Evolutionary conservation across 257 asterid genomes (phyloP).

Genomic region (Capsicum baccatum): DNA sequence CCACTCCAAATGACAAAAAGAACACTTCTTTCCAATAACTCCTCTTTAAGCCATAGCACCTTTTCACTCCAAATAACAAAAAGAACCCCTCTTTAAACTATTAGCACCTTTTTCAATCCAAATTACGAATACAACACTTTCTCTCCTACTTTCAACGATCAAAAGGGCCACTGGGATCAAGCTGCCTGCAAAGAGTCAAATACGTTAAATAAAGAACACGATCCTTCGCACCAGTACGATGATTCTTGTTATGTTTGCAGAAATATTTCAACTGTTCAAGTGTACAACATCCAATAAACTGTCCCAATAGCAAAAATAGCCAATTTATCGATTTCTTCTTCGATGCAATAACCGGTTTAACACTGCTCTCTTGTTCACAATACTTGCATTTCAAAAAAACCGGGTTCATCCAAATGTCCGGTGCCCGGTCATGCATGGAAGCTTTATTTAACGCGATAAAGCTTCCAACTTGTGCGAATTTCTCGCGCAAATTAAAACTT

Average conservation of each 20-base stretch:
- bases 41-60: neutral
- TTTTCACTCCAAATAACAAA: neutral
- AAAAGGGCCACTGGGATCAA: constrained; percentile 69
- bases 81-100: too few species aligned
- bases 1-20: neutral
- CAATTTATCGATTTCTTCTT: constrained; percentile 71
- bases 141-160: constrained; percentile 30
- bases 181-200: constrained; percentile 67
- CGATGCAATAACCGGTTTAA: constrained; percentile 52
- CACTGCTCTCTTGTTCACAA: constrained; percentile 56
- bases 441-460: constrained; percentile 42
- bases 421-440: constrained; percentile 66
- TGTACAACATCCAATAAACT: constrained; percentile 72
- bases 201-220: constrained; percentile 76
- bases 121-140: neutral
- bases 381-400: constrained; percentile 42
- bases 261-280: constrained; percentile 80
- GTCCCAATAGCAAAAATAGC: constrained; percentile 74
- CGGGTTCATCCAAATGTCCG: constrained; percentile 61
- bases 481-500: constrained; percentile 48
- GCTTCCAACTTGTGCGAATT: constrained; percentile 35
- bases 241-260: constrained; percentile 83
- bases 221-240: constrained; percentile 89
- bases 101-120: neutral
- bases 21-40: neutral